phyloP scores from a whole-genome alignment of 2,329 filamentous ascomycete genomes.

The Leptographium procerum region DNA sequence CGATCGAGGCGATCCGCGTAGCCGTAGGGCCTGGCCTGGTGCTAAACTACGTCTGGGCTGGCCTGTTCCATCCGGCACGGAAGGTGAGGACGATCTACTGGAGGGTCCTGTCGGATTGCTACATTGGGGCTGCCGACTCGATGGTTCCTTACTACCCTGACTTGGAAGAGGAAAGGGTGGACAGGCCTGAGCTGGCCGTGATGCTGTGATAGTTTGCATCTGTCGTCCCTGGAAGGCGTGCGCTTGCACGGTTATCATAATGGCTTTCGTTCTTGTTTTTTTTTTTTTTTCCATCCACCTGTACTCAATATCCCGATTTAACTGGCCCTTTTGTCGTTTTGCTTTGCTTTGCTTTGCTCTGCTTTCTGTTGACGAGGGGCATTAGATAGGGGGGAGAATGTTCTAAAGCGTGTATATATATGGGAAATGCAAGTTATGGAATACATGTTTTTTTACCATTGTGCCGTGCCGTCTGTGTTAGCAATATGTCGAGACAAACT shows the following conservation, averaged over 20 bases:
- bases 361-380: background rate
- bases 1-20: slow-evolving; percentile 90
- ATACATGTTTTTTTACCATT: too few relatives aligned
- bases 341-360: background rate
- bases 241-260: too few relatives aligned
- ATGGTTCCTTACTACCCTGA: slow-evolving; percentile 96
- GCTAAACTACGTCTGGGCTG: slow-evolving; percentile 97
- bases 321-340: background rate
- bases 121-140: slow-evolving; percentile 83
- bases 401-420: background rate
- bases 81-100: slow-evolving; percentile 94
- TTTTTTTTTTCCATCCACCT: background rate
- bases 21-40: slow-evolving; percentile 85
- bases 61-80: slow-evolving; percentile 88
- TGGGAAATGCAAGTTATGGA: background rate
- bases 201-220: slow-evolving; percentile 50
- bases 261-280: background rate
- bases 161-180: slow-evolving; percentile 67
- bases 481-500: too few relatives aligned
- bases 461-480: background rate
- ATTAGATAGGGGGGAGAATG: background rate
- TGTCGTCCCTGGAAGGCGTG: background rate
- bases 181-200: slow-evolving; percentile 72
- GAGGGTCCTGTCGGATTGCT: slow-evolving; percentile 93
- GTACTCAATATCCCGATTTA: background rate